These are phyloP conservation scores for Phlebiopsis gigantea DNA, from an alignment of 768 basidiomycete species.

Conservation along the genomic window DNA sequence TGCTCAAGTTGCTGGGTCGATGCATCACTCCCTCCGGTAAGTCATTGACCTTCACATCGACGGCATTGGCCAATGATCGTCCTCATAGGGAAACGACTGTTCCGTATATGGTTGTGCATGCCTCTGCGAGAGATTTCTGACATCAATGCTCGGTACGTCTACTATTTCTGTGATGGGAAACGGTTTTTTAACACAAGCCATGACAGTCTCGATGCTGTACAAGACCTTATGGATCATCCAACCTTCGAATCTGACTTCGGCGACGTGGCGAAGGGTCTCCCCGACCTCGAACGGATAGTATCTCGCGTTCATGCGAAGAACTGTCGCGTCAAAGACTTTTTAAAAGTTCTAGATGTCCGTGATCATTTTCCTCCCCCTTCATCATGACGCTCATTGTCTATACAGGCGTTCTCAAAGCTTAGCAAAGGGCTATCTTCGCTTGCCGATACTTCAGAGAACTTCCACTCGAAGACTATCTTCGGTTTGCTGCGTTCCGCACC, in stretches of 20 bases:
- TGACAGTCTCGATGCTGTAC: constrained; percentile 83
- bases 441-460: constrained; percentile 59
- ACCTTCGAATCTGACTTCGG: constrained; percentile 75
- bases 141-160: constrained; percentile 77
- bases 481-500: constrained; percentile 78
- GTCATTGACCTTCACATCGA: constrained; percentile 20
- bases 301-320: constrained; percentile 93
- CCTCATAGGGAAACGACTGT: constrained; percentile 78
- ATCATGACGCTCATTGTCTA: background rate
- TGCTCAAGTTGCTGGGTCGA: constrained; percentile 74
- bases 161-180: background rate
- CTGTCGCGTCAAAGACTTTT: constrained; percentile 82
- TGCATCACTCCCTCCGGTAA: constrained; percentile 90
- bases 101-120: constrained; percentile 95
- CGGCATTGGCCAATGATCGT: constrained; percentile 1
- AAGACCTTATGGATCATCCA: constrained; percentile 81
- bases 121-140: constrained; percentile 77
- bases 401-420: constrained; percentile 70
- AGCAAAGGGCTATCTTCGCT: constrained; percentile 61
- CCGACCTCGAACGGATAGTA: constrained; percentile 90
- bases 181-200: background rate
- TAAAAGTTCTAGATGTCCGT: constrained; percentile 72
- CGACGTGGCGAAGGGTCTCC: constrained; percentile 71
- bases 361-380: background rate
- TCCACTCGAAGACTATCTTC: constrained; percentile 71